Conservation (phyloP, 148 eudicot species). For the Fallopia convolvulus region DNA sequence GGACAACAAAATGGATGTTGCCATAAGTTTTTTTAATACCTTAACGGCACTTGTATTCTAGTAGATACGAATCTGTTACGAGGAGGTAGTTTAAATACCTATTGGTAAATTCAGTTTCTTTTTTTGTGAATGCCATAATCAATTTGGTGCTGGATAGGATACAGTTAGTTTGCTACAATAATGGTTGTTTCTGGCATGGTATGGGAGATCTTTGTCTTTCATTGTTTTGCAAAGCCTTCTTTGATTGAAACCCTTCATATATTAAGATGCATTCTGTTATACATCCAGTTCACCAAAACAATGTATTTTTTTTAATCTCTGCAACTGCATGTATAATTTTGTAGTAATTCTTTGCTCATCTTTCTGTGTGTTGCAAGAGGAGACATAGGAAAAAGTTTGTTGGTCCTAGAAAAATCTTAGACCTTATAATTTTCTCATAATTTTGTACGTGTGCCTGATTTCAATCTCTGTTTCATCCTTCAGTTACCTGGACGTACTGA, state of each 20-base stretch:
- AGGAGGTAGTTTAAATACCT: not conserved
- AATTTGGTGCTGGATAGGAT: not conserved
- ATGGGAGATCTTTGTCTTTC: not conserved
- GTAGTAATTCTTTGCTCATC: not conserved
- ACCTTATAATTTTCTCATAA: not conserved
- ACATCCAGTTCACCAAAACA: not conserved
- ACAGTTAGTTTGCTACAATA: not conserved
- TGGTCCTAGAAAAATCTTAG: not conserved
- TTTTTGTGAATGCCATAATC: not conserved
- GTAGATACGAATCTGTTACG: not conserved
- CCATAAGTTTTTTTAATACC: not conserved
- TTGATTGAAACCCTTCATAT: not conserved
- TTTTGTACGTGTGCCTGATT: not conserved
- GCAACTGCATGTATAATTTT: not conserved
- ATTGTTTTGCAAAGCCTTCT: not conserved
- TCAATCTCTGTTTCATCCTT: slow-evolving; percentile 10
- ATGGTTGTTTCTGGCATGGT: not conserved
- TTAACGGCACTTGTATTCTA: not conserved
- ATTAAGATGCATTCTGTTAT: not conserved
- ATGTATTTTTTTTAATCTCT: not conserved
- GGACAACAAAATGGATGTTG: not conserved
- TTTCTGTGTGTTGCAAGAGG: not conserved
- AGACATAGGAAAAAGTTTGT: not conserved
- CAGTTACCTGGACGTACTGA: slow-evolving; percentile 90
- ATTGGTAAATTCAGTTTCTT: not conserved